phyloP scores from a whole-genome alignment of 768 basidiomycete species.

The Cystoderma amianthinum region DNA sequence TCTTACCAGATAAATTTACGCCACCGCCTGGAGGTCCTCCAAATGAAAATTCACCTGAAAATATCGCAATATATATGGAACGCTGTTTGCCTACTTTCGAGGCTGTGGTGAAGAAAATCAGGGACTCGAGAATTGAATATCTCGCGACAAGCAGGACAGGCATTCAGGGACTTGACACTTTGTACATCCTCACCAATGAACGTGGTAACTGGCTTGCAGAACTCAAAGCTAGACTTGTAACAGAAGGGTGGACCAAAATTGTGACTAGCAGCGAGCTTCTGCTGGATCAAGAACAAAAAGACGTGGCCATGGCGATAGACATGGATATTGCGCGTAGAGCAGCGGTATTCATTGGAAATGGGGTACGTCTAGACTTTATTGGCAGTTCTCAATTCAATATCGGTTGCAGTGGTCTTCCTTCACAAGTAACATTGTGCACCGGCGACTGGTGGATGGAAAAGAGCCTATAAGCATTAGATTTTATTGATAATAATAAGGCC shows the following conservation, averaged over 20 bases:
- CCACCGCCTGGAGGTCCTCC: constrained; percentile 26
- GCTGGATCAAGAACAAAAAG: constrained; percentile 36
- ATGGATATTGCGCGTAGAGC: constrained; percentile 46
- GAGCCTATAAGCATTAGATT: constrained; percentile 36
- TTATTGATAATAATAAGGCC: constrained; percentile 24
- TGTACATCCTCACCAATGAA: constrained; percentile 49
- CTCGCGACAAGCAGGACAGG: constrained; percentile 14
- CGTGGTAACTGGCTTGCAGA: constrained; percentile 33
- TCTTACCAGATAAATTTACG: constrained; percentile 37
- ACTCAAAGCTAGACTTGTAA: constrained; percentile 27
- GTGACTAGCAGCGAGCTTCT: constrained; percentile 36
- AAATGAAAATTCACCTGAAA: constrained; percentile 31
- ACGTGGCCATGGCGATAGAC: constrained; percentile 44
- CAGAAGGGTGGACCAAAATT: constrained; percentile 38
- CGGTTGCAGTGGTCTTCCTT: constrained; percentile 22
- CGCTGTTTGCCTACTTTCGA: constrained; percentile 40
- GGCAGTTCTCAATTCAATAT: too few relatives aligned
- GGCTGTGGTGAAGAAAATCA: constrained; percentile 31
- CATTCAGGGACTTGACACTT: constrained; percentile 25
- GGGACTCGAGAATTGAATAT: constrained; percentile 30
- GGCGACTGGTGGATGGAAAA: constrained; percentile 35
- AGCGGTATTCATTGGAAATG: constrained; percentile 48
- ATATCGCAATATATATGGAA: constrained; percentile 27
- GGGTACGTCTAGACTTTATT: constrained; percentile 27
- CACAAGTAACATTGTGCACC: constrained; percentile 42